phyloP scores from a whole-genome alignment of 2,329 filamentous ascomycete species.

The Cercospora sp. region DNA sequence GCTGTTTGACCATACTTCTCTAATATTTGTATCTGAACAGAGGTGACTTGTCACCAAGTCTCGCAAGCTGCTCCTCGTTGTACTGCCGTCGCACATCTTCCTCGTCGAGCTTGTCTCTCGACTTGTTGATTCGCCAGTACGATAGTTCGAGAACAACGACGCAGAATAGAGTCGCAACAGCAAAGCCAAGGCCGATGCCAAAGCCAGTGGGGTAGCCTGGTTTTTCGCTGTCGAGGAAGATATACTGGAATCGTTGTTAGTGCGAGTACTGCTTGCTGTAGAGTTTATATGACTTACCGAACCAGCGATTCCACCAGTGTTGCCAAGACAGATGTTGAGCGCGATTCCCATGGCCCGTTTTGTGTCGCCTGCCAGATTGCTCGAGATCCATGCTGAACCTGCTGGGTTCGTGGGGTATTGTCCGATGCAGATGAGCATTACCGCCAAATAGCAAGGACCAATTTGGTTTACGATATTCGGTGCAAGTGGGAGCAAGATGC shows the following conservation, averaged over 20 bases:
- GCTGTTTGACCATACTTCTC: background rate
- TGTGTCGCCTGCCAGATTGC: background rate
- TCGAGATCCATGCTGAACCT: background rate
- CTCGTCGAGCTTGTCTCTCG: conserved; percentile 37
- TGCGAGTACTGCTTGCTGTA: no score
- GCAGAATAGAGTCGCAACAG: conserved; percentile 18
- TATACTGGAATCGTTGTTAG: background rate
- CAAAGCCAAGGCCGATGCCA: background rate
- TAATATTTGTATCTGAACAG: conserved; percentile 38
- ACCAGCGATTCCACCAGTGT: background rate
- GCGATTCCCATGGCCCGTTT: background rate
- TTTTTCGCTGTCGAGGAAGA: background rate
- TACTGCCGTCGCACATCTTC: conserved; percentile 33
- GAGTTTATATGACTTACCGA: background rate
- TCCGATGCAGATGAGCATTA: background rate
- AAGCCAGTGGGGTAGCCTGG: background rate
- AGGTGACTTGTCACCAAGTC: conserved; percentile 43
- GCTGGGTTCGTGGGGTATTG: background rate
- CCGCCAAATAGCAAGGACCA: background rate
- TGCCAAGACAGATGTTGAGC: background rate
- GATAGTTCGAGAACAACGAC: conserved; percentile 33
- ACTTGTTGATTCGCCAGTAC: conserved; percentile 40
- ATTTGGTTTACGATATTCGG: background rate
- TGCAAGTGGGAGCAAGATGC: background rate
- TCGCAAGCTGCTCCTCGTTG: conserved; percentile 35